phyloP scores from a whole-genome alignment of 1,284 basidiomycete genomes.

The Fomitopsis palustris region DNA sequence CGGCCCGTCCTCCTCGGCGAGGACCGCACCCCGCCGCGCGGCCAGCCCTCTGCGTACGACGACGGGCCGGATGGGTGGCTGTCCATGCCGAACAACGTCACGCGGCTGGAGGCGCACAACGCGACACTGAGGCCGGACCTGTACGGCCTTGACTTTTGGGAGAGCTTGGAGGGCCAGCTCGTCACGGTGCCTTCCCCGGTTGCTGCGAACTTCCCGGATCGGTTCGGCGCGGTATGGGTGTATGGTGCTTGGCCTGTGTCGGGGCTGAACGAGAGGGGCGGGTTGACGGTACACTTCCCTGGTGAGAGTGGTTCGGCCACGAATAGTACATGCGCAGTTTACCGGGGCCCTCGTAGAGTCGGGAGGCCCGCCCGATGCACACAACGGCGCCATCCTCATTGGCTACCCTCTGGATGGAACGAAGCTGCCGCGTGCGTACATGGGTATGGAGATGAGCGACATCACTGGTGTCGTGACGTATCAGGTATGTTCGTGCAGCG shows the following conservation, averaged over 20 bases:
- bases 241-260: conserved; percentile 55
- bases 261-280: conserved; percentile 56
- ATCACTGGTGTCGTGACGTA: conserved; percentile 57
- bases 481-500: conserved; percentile 35
- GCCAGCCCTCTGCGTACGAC: conserved; percentile 47
- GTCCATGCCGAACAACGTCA: conserved; percentile 53
- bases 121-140: conserved; percentile 44
- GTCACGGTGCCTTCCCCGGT: conserved; percentile 52
- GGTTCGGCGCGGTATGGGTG: conserved; percentile 58
- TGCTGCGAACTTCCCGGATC: conserved; percentile 48
- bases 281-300: conserved; percentile 51
- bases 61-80: conserved; percentile 51
- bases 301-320: neutral
- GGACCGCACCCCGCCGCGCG: conserved; percentile 52
- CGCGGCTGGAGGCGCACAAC: conserved; percentile 42
- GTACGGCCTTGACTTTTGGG: conserved; percentile 64
- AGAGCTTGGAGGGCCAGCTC: conserved; percentile 57
- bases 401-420: conserved; percentile 55
- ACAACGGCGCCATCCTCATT: conserved; percentile 56
- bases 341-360: conserved; percentile 28
- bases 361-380: conserved; percentile 48
- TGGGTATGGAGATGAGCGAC: conserved; percentile 46
- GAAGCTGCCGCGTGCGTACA: conserved; percentile 43
- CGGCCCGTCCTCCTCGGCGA: conserved; percentile 49
- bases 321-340: too few relatives aligned